phyloP scores from a whole-genome alignment of 441 rosid species.

The Pelargonium cotyledonis region DNA sequence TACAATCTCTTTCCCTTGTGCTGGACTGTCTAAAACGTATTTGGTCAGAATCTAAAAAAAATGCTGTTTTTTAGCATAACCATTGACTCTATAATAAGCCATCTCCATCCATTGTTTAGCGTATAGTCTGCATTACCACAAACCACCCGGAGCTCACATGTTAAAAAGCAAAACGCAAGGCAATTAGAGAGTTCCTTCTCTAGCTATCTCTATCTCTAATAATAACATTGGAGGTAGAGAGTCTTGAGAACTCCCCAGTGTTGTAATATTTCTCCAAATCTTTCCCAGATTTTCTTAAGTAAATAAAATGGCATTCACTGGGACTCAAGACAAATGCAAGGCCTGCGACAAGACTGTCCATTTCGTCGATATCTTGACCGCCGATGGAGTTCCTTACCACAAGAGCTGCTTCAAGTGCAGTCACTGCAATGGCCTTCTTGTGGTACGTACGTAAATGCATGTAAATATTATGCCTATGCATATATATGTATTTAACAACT shows the following conservation, averaged over 20 bases:
- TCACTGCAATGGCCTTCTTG: constrained; percentile 56
- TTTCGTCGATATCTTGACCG: constrained; percentile 38
- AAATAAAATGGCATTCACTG: constrained; percentile 32
- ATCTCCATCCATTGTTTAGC: background rate
- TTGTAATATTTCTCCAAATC: background rate
- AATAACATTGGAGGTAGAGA: background rate
- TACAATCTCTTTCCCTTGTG: background rate
- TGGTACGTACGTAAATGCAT: constrained; percentile 23
- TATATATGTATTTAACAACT: too few relatives aligned
- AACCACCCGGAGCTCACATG: background rate
- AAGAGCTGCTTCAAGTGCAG: constrained; percentile 61
- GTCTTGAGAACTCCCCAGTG: background rate
- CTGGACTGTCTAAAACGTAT: background rate
- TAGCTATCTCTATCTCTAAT: background rate
- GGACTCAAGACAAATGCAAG: constrained; percentile 55
- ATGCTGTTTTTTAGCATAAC: background rate
- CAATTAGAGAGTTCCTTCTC: background rate
- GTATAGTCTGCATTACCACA: background rate
- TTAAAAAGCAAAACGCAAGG: background rate
- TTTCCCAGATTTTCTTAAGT: background rate
- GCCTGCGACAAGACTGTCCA: constrained; percentile 52
- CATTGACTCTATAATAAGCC: background rate
- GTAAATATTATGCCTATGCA: too few relatives aligned
- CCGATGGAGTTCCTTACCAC: constrained; percentile 51
- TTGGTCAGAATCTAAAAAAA: background rate